Conservation (phyloP, 805 yeast genomes). For the Myxozyma geophila region DNA sequence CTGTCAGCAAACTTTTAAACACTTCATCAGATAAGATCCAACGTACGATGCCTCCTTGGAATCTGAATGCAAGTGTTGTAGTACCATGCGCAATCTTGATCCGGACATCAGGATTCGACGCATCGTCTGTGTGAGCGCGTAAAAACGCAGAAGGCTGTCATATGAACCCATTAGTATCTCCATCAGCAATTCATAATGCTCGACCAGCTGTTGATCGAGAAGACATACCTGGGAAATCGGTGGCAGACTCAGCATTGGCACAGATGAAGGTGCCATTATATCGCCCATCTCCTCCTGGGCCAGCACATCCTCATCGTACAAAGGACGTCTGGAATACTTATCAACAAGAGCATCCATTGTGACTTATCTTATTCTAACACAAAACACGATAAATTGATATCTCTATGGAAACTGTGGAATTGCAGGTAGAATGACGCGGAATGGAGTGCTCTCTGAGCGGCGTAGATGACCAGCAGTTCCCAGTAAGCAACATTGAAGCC, state of each 20-base stretch:
- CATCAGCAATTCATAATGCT: neutral
- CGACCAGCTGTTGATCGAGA: neutral
- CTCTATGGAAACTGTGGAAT: neutral
- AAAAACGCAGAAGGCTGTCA: constrained; percentile 83
- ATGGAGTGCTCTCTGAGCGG: neutral
- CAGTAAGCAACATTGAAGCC: neutral
- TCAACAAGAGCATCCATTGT: constrained; percentile 45
- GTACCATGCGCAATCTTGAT: constrained; percentile 99
- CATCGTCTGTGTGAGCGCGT: constrained; percentile 98
- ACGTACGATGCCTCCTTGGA: constrained; percentile 80
- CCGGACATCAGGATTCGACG: constrained; percentile 87
- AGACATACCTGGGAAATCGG: constrained; percentile 41
- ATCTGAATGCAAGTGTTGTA: constrained; percentile 95
- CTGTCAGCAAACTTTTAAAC: neutral
- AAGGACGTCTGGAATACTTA: constrained; percentile 34
- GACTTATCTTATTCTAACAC: neutral
- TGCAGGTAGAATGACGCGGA: constrained; percentile 6
- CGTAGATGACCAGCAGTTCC: constrained; percentile 2
- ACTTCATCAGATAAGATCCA: constrained; percentile 38
- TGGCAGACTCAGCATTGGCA: constrained; percentile 40
- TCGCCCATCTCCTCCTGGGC: constrained; percentile 32
- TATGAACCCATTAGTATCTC: neutral
- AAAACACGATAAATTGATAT: neutral
- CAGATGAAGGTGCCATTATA: constrained; percentile 18
- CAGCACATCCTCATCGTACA: constrained; percentile 22